Conservation (phyloP, 306 rosid species). For the Cucurbita pepo region DNA sequence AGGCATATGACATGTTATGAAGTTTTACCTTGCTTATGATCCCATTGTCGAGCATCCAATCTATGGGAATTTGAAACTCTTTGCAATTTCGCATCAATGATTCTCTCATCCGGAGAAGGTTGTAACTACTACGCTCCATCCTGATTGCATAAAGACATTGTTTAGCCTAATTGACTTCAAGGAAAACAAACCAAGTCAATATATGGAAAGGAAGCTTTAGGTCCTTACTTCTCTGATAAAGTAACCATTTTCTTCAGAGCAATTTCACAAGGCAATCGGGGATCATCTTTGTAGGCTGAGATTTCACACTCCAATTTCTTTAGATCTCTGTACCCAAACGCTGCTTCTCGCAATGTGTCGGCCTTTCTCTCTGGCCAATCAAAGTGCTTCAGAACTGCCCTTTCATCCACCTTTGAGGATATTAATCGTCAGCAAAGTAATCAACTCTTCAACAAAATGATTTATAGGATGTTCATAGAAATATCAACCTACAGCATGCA, state of each 20-base stretch:
- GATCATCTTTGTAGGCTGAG: conserved; percentile 66
- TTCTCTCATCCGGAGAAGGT: conserved; percentile 73
- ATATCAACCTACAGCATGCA: neutral
- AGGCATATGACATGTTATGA: neutral
- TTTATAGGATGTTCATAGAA: neutral
- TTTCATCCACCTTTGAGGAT: conserved; percentile 70
- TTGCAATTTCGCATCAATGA: conserved; percentile 68
- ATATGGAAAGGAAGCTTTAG: neutral
- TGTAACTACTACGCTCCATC: conserved; percentile 84
- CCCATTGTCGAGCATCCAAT: conserved; percentile 95
- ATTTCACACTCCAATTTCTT: conserved; percentile 77
- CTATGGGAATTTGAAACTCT: conserved; percentile 69
- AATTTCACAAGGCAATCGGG: conserved; percentile 56
- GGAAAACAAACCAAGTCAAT: neutral
- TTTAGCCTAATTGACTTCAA: neutral
- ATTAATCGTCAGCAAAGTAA: neutral
- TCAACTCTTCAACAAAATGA: neutral
- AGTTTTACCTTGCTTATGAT: conserved; percentile 63
- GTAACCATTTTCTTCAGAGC: conserved; percentile 86
- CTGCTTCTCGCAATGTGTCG: conserved; percentile 88
- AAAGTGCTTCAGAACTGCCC: conserved; percentile 92
- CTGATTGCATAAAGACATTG: conserved; percentile 17
- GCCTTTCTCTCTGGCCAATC: conserved; percentile 99
- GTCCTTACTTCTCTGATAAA: conserved; percentile 68
- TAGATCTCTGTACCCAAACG: conserved; percentile 78